Conservation (phyloP, 2,329 filamentous ascomycete genomes). For the Penicillium sumatraense region DNA sequence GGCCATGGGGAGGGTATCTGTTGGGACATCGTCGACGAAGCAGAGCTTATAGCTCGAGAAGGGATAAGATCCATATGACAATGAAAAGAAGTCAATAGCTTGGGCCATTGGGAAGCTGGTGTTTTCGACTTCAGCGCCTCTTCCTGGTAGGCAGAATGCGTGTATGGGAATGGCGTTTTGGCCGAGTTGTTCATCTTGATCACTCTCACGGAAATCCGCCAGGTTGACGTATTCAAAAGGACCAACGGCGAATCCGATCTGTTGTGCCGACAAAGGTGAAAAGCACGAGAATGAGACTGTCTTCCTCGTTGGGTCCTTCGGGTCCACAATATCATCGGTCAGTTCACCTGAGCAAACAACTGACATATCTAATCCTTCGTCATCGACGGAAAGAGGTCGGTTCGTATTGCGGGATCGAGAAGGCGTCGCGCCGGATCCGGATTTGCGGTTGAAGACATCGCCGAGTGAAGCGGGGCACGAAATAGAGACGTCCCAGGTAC, state of each 20-base stretch:
- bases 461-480: slow-evolving; percentile 85
- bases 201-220: slow-evolving; percentile 83
- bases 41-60: slow-evolving; percentile 91
- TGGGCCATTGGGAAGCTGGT: slow-evolving; percentile 82
- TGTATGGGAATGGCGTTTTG: slow-evolving; percentile 86
- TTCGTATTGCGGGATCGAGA: slow-evolving; percentile 30
- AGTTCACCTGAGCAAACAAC: slow-evolving; percentile 90
- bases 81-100: slow-evolving; percentile 88
- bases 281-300: slow-evolving; percentile 82
- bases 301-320: slow-evolving; percentile 78
- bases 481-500: slow-evolving; percentile 86
- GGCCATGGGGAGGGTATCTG: slow-evolving; percentile 76
- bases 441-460: slow-evolving; percentile 62
- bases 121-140: slow-evolving; percentile 80
- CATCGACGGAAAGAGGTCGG: slow-evolving; percentile 68
- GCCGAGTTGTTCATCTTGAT: slow-evolving; percentile 88
- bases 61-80: slow-evolving; percentile 87
- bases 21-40: slow-evolving; percentile 86
- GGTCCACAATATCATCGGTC: slow-evolving; percentile 79
- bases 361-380: slow-evolving; percentile 84
- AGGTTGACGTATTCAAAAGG: slow-evolving; percentile 94
- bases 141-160: slow-evolving; percentile 86
- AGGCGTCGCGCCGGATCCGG: slow-evolving; percentile 16
- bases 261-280: slow-evolving; percentile 77
- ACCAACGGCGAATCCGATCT: slow-evolving; percentile 91